Evolutionary conservation across 768 basidiomycete species (phyloP), one percentile per base, ranked within the genome.

Genomic region (Lyophyllum semitale): DNA sequence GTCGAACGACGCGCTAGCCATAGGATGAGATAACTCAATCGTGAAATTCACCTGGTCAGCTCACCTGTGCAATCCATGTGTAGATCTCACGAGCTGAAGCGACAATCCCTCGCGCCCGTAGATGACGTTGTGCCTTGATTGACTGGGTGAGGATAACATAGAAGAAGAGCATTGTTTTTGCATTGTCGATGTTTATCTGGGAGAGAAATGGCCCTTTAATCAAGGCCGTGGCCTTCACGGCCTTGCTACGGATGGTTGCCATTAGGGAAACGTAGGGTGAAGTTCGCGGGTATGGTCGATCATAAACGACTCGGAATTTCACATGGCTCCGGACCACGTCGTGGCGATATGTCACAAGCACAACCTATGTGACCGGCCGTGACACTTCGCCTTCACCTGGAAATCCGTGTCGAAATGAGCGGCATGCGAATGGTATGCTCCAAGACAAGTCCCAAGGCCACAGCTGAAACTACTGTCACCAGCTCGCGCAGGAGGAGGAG

Each of bases 401-500:
- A 42, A 8, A 32, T 23, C n/a, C 44, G 43, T 30, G 33, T 46
- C 38, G 33, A 53, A 52, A 69, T 77, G 75, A 76, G 68, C 68
- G 78, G 71, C 59, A 73, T 85, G 73, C 83, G 84, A 40, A 84
- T 85, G 83, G 84, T 85, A 63, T 54, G 71, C 66, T 44, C 43
- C n/a, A 54, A 33, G 53, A 44, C 49, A 60, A 2, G 41, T 35
- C 12, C n/a, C 50, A 18, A 23, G 12, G 45, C 20, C 37, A 43
- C 43, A 32, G 53, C 55, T 54, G 51, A 43, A 42, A 18, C 43
- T 18, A 29, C 26, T 18, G 27, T 23, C 49, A 45, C 51, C 65
- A 91, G 90, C 74, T 93, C 61, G 81, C 85, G 62, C 84, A 85
- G 54, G 84, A 89, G 63, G 90, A 93, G 54, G 92, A 93, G 71